phyloP scores from a whole-genome alignment of 192 early-diverging fungal species.

The Rhizophagus clarus region DNA sequence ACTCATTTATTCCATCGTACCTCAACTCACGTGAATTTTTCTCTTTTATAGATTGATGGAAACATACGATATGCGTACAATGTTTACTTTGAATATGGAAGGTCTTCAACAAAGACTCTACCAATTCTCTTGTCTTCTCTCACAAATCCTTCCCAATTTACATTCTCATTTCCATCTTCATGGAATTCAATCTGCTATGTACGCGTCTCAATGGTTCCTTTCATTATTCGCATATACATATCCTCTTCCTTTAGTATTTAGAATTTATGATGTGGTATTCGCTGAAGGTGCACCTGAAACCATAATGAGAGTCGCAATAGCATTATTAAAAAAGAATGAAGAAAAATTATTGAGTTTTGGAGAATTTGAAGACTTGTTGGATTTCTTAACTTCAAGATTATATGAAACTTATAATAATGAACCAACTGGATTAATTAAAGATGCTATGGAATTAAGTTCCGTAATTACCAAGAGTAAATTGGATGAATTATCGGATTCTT shows the following conservation, averaged over 20 bases:
- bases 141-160: constrained; percentile 75
- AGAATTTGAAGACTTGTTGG: constrained; percentile 80
- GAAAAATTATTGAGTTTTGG: constrained; percentile 64
- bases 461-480: constrained; percentile 71
- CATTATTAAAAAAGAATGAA: constrained; percentile 83
- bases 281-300: constrained; percentile 90
- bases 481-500: constrained; percentile 66
- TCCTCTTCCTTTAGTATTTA: constrained; percentile 84
- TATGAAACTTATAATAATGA: constrained; percentile 74
- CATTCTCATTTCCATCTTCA: constrained; percentile 74
- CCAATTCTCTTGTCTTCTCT: constrained; percentile 81
- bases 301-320: constrained; percentile 85
- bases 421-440: constrained; percentile 68
- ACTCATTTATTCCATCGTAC: not conserved
- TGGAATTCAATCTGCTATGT: constrained; percentile 84
- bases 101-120: constrained; percentile 88
- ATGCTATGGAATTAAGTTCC: constrained; percentile 71
- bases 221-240: constrained; percentile 97
- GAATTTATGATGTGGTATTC: constrained; percentile 92
- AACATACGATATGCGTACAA: constrained; percentile 86
- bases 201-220: constrained; percentile 96
- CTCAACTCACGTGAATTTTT: not conserved
- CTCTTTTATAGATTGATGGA: constrained; percentile 72
- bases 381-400: constrained; percentile 80
- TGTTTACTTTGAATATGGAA: constrained; percentile 94